These are phyloP conservation scores for Botryotinia narcissicola DNA, from an alignment of 2,329 filamentous ascomycete species.

Conservation along the genomic window DNA sequence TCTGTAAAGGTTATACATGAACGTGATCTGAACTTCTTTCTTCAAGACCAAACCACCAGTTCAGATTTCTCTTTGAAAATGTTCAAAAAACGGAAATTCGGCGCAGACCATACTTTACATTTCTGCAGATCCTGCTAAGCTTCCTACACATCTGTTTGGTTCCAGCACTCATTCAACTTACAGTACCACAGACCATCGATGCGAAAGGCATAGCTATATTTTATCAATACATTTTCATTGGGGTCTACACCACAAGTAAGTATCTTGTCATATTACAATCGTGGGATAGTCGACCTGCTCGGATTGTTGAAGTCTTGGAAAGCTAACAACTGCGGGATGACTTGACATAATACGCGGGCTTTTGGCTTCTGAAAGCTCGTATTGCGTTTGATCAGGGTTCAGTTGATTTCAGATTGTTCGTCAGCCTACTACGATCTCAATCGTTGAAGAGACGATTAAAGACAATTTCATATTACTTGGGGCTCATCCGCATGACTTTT, in stretches of 20 bases:
- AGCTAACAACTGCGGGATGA: background rate
- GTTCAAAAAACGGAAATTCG: background rate
- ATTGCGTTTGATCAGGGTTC: background rate
- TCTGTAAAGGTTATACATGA: rapidly evolving
- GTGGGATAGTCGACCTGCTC: background rate
- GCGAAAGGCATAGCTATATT: background rate
- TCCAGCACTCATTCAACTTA: background rate
- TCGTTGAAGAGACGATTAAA: background rate
- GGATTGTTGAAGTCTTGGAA: background rate
- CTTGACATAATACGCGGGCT: background rate
- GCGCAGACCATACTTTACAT: background rate
- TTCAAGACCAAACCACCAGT: background rate
- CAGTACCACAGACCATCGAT: background rate
- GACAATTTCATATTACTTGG: background rate
- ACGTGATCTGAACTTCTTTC: background rate
- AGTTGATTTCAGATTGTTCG: background rate
- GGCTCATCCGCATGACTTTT: background rate
- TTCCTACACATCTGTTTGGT: background rate
- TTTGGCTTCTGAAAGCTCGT: background rate
- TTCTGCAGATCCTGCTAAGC: background rate
- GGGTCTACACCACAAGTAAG: background rate
- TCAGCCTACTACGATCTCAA: background rate
- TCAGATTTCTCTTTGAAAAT: background rate
- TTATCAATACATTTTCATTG: background rate
- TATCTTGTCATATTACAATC: background rate